phyloP scores from a whole-genome alignment of 1,139 yeast species.

The Blastobotrys malaysiensis region DNA sequence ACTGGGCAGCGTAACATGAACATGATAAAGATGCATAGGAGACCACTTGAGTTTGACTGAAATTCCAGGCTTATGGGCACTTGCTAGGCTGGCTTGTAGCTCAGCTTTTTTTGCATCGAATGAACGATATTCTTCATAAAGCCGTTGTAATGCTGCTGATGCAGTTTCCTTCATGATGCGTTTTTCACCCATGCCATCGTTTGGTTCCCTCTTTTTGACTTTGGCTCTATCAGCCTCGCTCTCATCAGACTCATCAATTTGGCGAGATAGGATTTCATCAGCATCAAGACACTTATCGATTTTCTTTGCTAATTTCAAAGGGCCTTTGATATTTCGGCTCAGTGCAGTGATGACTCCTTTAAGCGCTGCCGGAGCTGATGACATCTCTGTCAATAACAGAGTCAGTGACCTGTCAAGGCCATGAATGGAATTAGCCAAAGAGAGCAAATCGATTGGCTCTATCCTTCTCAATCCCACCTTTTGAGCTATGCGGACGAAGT shows the following conservation, averaged over 20 bases:
- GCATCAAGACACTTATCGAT: slow-evolving; percentile 15
- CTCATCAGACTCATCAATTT: slow-evolving; percentile 10
- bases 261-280: slow-evolving; percentile 13
- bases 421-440: slow-evolving; percentile 40
- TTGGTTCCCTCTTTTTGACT: slow-evolving; percentile 1
- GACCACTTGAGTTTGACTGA: slow-evolving; percentile 32
- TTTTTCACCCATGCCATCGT: slow-evolving; percentile 14
- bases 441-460: slow-evolving; percentile 42
- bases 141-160: slow-evolving; percentile 20
- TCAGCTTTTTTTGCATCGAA: slow-evolving; percentile 18
- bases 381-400: slow-evolving; percentile 6
- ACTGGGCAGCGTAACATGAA: slow-evolving; percentile 18
- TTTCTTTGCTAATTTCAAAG: slow-evolving; percentile 14
- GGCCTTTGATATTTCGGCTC: slow-evolving; percentile 8
- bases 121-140: slow-evolving; percentile 21
- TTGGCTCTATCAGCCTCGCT: slow-evolving; percentile 3
- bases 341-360: slow-evolving; percentile 10
- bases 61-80: slow-evolving; percentile 16
- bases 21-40: slow-evolving; percentile 32
- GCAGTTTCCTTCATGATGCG: slow-evolving; percentile 19
- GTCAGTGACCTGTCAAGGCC: slow-evolving; percentile 21
- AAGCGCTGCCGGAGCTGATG: not conserved
- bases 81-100: slow-evolving; percentile 20
- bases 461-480: slow-evolving; percentile 43
- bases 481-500: slow-evolving; percentile 52